Conservation (phyloP, 345 rosid species). For the Sonneratia alba region DNA sequence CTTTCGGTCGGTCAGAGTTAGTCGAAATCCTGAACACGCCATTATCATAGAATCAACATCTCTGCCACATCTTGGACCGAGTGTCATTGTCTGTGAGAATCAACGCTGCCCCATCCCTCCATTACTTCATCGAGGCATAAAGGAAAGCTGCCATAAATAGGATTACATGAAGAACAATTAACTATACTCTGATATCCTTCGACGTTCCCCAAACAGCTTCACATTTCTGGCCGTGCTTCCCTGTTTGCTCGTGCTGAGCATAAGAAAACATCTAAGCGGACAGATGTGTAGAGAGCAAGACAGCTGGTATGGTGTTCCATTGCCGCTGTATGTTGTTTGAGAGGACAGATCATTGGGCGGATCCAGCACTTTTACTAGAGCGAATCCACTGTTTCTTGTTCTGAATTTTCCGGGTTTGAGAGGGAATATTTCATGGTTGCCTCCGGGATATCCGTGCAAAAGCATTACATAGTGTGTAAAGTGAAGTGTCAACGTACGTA, state of each 20-base stretch:
- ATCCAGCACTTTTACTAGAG: not conserved
- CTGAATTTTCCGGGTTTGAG: not conserved
- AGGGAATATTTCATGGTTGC: not conserved
- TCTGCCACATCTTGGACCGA: not conserved
- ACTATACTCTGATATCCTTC: conserved; percentile 11
- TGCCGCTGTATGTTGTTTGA: conserved; percentile 28
- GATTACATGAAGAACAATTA: conserved; percentile 15
- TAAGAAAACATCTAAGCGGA: conserved; percentile 18
- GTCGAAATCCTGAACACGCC: not conserved
- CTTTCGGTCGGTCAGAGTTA: not conserved
- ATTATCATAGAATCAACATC: not conserved
- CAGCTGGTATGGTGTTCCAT: conserved; percentile 25
- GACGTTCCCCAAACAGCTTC: conserved; percentile 15
- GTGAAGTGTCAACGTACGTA: too few species aligned
- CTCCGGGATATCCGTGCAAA: not conserved
- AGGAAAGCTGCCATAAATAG: conserved; percentile 32
- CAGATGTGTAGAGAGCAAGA: conserved; percentile 16
- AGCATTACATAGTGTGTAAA: too few species aligned
- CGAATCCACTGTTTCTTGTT: not conserved
- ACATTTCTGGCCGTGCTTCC: conserved; percentile 15
- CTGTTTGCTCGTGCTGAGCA: conserved; percentile 5
- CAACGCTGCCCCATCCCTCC: conserved; percentile 44
- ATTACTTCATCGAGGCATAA: conserved; percentile 59
- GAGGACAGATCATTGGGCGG: conserved; percentile 28
- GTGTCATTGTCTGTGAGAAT: conserved; percentile 23